Evolutionary conservation across 2,329 filamentous ascomycete genomes (phyloP), one percentile per base, ranked within the genome.

Genomic region (Dryadomyces quercivorus): DNA sequence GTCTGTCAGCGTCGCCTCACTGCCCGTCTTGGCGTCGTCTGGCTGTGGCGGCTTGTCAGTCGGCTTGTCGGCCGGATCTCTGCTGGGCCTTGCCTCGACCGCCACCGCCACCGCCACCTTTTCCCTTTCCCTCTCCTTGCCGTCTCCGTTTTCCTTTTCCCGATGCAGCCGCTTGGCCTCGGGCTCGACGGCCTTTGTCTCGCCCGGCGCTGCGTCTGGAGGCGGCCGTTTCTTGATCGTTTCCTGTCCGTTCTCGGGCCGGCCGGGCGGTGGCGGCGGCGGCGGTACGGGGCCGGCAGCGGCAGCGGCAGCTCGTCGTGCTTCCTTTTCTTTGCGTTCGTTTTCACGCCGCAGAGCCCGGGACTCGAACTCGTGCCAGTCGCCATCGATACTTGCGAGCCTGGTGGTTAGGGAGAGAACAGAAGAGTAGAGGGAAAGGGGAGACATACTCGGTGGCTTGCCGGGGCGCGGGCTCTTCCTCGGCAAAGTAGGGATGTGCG

Each of bases 361-460:
- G 55, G 89, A 95, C 71, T 98, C 93, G 63, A 97, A 95, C 66
- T 98, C 93, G 66, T 98, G 93, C 93, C 93, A 98, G 63, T 98
- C 93, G 21, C 93, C 93, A 62, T 93, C 82, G 34, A 98, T 77
- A 50, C 84, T 75, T 57, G 85, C 82, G 51, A 98, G 78, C 63
- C 86, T 88, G 59, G 56, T 15, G 60, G 64, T 73, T 63, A 72
- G 38, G 9, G 34, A n/a, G 26, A 21, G 4, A 20, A 36, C 31
- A 44, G 58, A 34, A 36, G 12, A 20, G 36, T 18, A 47, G n/a
- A 48, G 31, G 6, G 16, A 20, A 16, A 50, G 18, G 22, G 5
- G 50, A 42, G 13, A 81, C 76, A 71, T 78, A 91, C 82, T 95
- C 91, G 59, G 84, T 74, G 44, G 90, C 88, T 64, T 94, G 88